A percentile compares a stretch with the other conserved stretches of the same genome.
Conservation (phyloP, 306 rosid species). For the Ormosia emarginata region DNA sequence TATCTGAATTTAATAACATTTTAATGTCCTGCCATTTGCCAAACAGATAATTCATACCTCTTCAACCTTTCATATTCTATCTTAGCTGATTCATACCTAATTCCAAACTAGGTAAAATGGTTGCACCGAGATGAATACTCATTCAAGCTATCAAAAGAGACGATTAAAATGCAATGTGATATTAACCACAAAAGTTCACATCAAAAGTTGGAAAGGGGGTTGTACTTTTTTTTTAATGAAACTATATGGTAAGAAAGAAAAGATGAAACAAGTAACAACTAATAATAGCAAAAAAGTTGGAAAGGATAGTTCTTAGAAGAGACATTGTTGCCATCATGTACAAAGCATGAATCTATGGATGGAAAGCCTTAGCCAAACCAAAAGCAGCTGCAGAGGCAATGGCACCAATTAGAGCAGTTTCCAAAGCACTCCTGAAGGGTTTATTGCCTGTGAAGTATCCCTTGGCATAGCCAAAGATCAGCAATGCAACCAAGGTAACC, state of each 20-base stretch:
- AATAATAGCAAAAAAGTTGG: neutral
- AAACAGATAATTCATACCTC: neutral
- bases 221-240: neutral
- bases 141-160: neutral
- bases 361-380: conserved; percentile 75
- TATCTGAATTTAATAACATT: no score
- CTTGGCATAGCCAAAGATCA: conserved; percentile 78
- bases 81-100: neutral
- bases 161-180: neutral
- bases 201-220: neutral
- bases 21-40: neutral
- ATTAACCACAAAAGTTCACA: neutral
- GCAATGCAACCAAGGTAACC: conserved; percentile 63
- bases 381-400: conserved; percentile 82
- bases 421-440: conserved; percentile 72
- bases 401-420: conserved; percentile 82
- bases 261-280: neutral
- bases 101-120: neutral
- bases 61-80: neutral
- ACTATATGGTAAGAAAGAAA: neutral
- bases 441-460: conserved; percentile 76
- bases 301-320: neutral
- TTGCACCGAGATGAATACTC: neutral
- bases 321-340: neutral
- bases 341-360: conserved; percentile 28